phyloP scores from a whole-genome alignment of 495 filamentous ascomycete genomes.

The Penicillium diatomitis region DNA sequence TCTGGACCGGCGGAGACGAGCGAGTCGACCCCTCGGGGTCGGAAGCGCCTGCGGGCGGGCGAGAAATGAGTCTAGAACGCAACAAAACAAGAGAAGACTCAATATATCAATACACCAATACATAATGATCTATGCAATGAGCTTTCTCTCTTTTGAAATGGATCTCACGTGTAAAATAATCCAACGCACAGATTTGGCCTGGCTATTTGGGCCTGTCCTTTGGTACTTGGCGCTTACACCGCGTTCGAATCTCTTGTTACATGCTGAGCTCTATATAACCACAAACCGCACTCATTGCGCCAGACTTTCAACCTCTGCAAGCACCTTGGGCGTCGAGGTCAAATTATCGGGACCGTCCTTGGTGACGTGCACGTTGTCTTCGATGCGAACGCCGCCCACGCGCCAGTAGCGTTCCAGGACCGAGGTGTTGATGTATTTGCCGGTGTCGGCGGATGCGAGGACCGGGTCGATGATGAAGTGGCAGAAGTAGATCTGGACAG shows the following conservation, averaged over 20 bases:
- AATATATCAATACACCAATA: no score
- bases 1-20: conserved; percentile 15
- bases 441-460: conserved; percentile 57
- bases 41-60: conserved; percentile 25
- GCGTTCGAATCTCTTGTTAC: neutral
- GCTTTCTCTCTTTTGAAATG: no score
- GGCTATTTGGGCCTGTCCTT: no score
- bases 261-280: neutral
- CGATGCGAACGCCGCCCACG: conserved; percentile 76
- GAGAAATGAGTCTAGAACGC: conserved; percentile 9
- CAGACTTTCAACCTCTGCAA: conserved; percentile 56
- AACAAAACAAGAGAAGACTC: neutral
- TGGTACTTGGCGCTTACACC: no score
- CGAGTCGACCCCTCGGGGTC: conserved; percentile 20
- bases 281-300: conserved; percentile 9
- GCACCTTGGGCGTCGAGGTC: conserved; percentile 65
- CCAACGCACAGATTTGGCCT: no score
- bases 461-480: conserved; percentile 84
- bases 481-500: conserved; percentile 71
- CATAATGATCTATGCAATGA: no score
- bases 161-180: no score
- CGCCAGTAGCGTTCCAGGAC: conserved; percentile 80
- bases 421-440: conserved; percentile 61
- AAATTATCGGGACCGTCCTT: conserved; percentile 70
- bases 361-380: conserved; percentile 71